Conservation (phyloP, 768 basidiomycete genomes). For the Xerocomus potaroensis region DNA sequence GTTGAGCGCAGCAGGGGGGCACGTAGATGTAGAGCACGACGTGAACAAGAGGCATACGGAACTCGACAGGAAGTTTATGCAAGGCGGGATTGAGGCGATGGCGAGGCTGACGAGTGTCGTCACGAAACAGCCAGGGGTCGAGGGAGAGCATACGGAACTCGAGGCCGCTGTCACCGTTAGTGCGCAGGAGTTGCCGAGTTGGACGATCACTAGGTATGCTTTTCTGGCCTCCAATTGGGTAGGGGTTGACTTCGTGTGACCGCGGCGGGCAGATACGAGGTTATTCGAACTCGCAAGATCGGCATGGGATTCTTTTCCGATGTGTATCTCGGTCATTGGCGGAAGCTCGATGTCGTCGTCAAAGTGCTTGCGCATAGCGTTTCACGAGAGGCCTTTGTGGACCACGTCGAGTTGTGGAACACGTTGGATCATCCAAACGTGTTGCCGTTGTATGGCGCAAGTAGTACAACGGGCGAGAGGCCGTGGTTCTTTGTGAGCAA, state of each 20-base stretch:
- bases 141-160: neutral
- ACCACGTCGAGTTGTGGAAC: conserved; percentile 72
- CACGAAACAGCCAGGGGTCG: neutral
- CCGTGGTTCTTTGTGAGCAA: conserved; percentile 82
- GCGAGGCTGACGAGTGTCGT: conserved; percentile 47
- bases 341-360: conserved; percentile 59
- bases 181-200: conserved; percentile 47
- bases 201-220: conserved; percentile 68
- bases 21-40: neutral
- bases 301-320: conserved; percentile 74
- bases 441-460: conserved; percentile 72
- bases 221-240: neutral
- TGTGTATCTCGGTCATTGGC: conserved; percentile 76
- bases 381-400: conserved; percentile 59
- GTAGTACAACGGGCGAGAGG: conserved; percentile 60
- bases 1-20: neutral
- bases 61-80: conserved; percentile 61
- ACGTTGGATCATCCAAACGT: conserved; percentile 65
- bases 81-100: conserved; percentile 68
- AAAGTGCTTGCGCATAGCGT: conserved; percentile 66
- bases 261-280: conserved; percentile 52
- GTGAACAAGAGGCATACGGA: conserved; percentile 1
- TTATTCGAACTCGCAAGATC: conserved; percentile 64
- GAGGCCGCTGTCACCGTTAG: neutral
- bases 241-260: neutral